phyloP scores from a whole-genome alignment of 2,329 filamentous ascomycete species.

The Chrysosporium keratinophilum region DNA sequence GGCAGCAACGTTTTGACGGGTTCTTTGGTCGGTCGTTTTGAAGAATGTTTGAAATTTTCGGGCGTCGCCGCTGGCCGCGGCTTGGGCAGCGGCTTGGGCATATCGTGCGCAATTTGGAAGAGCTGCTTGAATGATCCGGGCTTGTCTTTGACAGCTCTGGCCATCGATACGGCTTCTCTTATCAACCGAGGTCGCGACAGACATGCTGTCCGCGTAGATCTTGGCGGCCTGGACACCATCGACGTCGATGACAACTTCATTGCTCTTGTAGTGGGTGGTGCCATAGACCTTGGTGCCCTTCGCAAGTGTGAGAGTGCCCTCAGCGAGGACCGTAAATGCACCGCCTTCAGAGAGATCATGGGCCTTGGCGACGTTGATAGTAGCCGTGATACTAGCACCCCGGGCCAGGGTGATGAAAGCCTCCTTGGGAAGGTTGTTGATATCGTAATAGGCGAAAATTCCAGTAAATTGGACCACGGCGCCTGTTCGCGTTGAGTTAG shows the following conservation, averaged over 20 bases:
- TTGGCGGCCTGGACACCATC: conserved; percentile 48
- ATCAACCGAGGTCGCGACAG: conserved; percentile 24
- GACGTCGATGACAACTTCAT: conserved; percentile 48
- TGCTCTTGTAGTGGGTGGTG: conserved; percentile 48
- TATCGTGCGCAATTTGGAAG: conserved; percentile 45
- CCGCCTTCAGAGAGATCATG: conserved; percentile 40
- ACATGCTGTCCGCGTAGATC: conserved; percentile 20
- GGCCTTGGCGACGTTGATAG: conserved; percentile 29
- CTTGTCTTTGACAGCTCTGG: conserved; percentile 46
- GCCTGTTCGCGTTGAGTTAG: neutral
- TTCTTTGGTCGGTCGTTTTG: conserved; percentile 44
- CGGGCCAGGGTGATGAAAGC: conserved; percentile 24
- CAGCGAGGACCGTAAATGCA: conserved; percentile 46
- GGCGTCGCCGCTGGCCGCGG: conserved; percentile 33
- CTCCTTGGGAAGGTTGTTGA: conserved; percentile 24
- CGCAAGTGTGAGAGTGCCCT: conserved; percentile 50
- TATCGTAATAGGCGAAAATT: conserved; percentile 24
- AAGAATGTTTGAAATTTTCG: conserved; percentile 52
- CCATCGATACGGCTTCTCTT: conserved; percentile 22
- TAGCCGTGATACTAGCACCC: conserved; percentile 24
- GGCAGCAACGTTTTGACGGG: conserved; percentile 42
- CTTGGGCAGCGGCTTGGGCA: conserved; percentile 44
- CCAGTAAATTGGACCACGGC: conserved; percentile 25
- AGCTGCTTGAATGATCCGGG: conserved; percentile 40
- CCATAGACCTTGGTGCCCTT: conserved; percentile 45